These are phyloP conservation scores for Nothophaeocryptopus gaeumannii DNA, from an alignment of 2,329 filamentous ascomycete species.

Conservation along the genomic window DNA sequence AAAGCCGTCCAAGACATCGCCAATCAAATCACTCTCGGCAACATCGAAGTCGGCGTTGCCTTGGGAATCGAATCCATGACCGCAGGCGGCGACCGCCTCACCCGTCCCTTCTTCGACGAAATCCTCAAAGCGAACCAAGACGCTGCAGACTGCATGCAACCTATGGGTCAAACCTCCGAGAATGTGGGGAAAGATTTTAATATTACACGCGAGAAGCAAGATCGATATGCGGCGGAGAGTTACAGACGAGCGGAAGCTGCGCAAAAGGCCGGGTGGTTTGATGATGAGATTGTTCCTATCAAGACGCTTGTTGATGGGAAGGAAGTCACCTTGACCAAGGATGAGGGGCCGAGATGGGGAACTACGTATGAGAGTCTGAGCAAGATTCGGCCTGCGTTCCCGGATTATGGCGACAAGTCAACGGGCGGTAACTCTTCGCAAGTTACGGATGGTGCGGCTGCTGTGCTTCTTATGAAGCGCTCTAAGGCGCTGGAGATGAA, in stretches of 20 bases:
- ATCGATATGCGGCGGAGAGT: conserved; percentile 80
- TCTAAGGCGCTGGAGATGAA: conserved; percentile 81
- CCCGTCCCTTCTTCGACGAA: conserved; percentile 72
- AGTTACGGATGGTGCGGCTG: conserved; percentile 89
- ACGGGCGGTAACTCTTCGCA: conserved; percentile 94
- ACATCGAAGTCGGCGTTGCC: conserved; percentile 84
- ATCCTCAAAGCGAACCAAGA: conserved; percentile 71
- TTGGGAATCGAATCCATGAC: conserved; percentile 90
- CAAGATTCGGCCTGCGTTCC: conserved; percentile 89
- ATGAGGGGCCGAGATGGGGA: conserved; percentile 87
- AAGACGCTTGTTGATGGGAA: conserved; percentile 71
- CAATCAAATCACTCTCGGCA: conserved; percentile 74
- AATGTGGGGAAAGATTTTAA: conserved; percentile 91
- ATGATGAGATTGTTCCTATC: conserved; percentile 92
- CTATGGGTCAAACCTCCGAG: conserved; percentile 98
- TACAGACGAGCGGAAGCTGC: conserved; percentile 84
- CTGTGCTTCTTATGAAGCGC: conserved; percentile 89
- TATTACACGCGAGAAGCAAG: conserved; percentile 75
- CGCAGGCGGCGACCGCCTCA: conserved; percentile 65
- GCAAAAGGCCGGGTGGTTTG: conserved; percentile 86
- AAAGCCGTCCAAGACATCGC: conserved; percentile 95
- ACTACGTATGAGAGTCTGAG: conserved; percentile 78
- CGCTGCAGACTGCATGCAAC: conserved; percentile 79
- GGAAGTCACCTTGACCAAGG: conserved; percentile 74
- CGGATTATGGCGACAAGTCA: conserved; percentile 79